A percentile compares a stretch with the other conserved stretches of the same genome.
Evolutionary conservation across 768 basidiomycete species (phyloP).

Genomic region (Jaapia argillacea): DNA sequence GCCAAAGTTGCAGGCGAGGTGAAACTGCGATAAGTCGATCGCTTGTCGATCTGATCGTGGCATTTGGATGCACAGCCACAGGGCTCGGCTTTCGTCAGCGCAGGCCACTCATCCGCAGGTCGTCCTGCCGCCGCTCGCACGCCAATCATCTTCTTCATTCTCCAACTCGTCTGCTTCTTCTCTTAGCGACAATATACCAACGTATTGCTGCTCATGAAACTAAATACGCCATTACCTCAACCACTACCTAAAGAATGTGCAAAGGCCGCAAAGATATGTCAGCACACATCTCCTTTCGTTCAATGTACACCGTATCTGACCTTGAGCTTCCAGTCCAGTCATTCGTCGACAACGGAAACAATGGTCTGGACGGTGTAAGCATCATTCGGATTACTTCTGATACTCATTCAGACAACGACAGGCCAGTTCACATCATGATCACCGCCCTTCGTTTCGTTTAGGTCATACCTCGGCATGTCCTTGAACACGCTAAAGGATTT

Average conservation of each 20-base stretch:
- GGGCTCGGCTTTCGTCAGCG: too few species aligned
- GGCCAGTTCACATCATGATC: background rate
- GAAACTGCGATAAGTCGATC: too few species aligned
- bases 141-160: too few species aligned
- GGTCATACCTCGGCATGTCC: conserved; percentile 45
- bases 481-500: conserved; percentile 61
- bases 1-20: too few species aligned
- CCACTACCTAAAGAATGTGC: conserved; percentile 72
- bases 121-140: too few species aligned
- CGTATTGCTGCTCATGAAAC: conserved; percentile 26
- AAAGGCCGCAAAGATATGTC: conserved; percentile 85
- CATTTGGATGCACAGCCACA: too few species aligned
- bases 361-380: conserved; percentile 73
- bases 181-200: too few species aligned
- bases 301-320: conserved; percentile 6
- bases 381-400: background rate
- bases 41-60: too few species aligned
- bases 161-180: too few species aligned
- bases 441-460: too few species aligned
- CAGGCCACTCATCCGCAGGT: too few species aligned
- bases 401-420: background rate
- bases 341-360: conserved; percentile 73
- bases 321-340: conserved; percentile 48
- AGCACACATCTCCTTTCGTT: conserved; percentile 13
- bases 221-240: conserved; percentile 42